Conservation (phyloP, 31 red algal species). For the Odonthalia washingtoniensis region DNA sequence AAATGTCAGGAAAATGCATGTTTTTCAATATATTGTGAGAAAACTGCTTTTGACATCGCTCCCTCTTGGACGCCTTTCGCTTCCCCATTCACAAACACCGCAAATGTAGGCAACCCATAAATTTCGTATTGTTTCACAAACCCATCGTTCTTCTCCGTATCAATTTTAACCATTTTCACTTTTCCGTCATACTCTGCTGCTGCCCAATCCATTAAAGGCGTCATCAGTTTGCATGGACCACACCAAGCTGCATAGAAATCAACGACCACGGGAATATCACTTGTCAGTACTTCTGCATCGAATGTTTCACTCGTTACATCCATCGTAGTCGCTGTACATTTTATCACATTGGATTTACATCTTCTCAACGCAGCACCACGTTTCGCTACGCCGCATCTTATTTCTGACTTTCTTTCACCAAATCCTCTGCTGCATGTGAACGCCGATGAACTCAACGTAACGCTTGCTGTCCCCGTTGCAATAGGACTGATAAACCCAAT, state of each 20-base stretch:
- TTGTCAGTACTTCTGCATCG: constrained; percentile 79
- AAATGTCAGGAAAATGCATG: constrained; percentile 63
- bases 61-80: constrained; percentile 70
- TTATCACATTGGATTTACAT: no score
- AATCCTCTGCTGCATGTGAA: no score
- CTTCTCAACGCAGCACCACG: no score
- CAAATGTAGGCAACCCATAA: constrained; percentile 87
- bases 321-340: constrained; percentile 22
- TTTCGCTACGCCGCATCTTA: no score
- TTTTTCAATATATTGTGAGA: constrained; percentile 72
- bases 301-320: constrained; percentile 63
- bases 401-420: no score
- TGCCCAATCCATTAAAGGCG: constrained; percentile 90
- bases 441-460: no score
- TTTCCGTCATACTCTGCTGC: constrained; percentile 74
- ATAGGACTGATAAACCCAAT: no score
- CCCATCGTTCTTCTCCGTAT: constrained; percentile 84
- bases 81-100: constrained; percentile 78
- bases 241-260: constrained; percentile 99
- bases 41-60: constrained; percentile 79
- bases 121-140: constrained; percentile 84
- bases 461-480: no score
- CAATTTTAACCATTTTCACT: constrained; percentile 88
- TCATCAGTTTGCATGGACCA: constrained; percentile 95
- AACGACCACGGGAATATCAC: constrained; percentile 82